These are phyloP conservation scores for Linum lewisii DNA, from an alignment of 345 rosid genomes.

Conservation along the genomic window DNA sequence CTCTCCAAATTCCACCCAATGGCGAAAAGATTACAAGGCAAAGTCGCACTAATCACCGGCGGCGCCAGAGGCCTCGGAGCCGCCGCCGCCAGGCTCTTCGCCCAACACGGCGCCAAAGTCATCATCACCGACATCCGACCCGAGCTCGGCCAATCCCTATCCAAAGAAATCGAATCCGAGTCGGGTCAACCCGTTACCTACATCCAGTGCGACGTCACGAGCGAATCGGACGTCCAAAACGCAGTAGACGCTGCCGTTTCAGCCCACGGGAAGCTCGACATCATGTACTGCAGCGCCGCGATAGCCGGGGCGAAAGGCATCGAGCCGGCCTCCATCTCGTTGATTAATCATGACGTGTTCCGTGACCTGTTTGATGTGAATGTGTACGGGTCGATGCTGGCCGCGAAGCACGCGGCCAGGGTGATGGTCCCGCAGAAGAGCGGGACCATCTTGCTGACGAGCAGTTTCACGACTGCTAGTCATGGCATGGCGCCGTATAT, in stretches of 20 bases:
- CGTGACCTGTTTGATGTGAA: background rate
- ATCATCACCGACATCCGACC: background rate
- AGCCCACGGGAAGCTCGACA: background rate
- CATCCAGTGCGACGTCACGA: background rate
- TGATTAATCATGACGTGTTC: background rate
- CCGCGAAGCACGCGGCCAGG: background rate
- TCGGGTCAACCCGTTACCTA: background rate
- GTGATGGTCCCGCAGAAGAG: background rate
- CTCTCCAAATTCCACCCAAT: background rate
- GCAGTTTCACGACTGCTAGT: background rate
- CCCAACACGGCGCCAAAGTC: background rate
- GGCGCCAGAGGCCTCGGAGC: background rate
- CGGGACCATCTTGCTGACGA: background rate
- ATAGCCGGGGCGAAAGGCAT: background rate
- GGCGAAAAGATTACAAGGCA: background rate
- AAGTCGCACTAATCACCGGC: background rate
- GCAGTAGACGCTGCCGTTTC: background rate
- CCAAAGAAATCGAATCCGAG: background rate
- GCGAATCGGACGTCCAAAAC: background rate
- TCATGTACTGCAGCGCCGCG: background rate
- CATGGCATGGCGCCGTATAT: background rate
- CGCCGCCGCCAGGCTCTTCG: background rate
- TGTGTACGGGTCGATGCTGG: background rate
- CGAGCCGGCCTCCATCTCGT: background rate
- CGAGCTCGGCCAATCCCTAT: background rate